Base-by-base conservation (phyloP, 257 asterid genomes). In the Nicotiana paniculata region DNA sequence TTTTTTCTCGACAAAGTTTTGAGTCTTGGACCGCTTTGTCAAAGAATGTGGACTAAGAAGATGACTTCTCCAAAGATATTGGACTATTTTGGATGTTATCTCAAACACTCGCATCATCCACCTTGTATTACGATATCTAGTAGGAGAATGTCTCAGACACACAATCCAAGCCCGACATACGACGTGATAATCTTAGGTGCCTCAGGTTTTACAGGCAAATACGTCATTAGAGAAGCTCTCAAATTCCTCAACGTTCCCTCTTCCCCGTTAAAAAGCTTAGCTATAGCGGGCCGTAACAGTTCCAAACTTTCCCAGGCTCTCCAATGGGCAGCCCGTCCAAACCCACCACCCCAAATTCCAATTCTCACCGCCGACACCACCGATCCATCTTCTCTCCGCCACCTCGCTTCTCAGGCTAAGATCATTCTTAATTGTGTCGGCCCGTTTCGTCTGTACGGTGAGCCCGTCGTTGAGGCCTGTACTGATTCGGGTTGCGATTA, bases 121-220 rank as follows among this genome's bases (percentile, higher is more conserved):
- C 24, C 78, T 21, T 43, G 35, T 70, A n/a, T 5, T 70, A 5
- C 39, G 3, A 13, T 74, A 12, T 46, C 62, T 21, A 48, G 26
- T 6, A 35, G 39, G 24, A 33, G 17, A 33, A 74, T 74, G 12
- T 74, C 62, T 12, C 39, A 48, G 13, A 74, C 24, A 3, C 59
- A 6, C 33, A 43, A 30, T 2, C 57, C 55, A 39, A 37, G 1
- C 35, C 3, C 68, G 32, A 53, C 53, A 26, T 95, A 91, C 89
- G 98, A 93, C 79, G 3, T 91, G 6, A 81, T 91, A 7, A 92
- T 93, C 77, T 82, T 95, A 64, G 99, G 99, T 21, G 99, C 97
- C 16, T 95, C 99, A 1, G 97, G 99, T 5, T 95, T 90, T 95
- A 95, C 98, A 77, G 99, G 98, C 0, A 93, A 92, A 30, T 90